Evolutionary conservation across 345 rosid genomes (phyloP), one percentile per base, ranked within the genome.

Genomic region (Pelargonium nanum): DNA sequence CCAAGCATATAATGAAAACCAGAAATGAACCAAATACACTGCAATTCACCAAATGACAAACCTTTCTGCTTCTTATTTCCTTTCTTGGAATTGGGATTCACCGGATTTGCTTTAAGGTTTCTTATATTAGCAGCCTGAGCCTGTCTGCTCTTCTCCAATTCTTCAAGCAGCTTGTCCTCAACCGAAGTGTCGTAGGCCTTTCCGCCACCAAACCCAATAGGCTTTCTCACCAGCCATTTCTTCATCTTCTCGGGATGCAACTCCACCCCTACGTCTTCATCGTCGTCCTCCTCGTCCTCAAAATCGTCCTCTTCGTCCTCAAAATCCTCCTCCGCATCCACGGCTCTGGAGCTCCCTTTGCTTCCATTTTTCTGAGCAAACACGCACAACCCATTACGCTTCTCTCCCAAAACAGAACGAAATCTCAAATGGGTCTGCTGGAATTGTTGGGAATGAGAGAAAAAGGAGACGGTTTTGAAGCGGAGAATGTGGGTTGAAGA

Each of bases 151-250:
- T 79, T 84, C 75, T 66, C 72, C 21, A 89, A 77, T 80, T 92
- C 91, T 52, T 86, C 83, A 25, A 89, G 78, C 82, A 92, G 76
- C 75, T 82, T 81, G 34, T 83, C 96, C 77, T 92, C 96, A 67
- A 82, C 13, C 15, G 71, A 70, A 59, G 96, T 87, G 56, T 85
- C 88, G 32, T 86, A 92, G 23, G 68, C 82, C 57, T 83, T 88
- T 53, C 83, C 84, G n/a, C 65, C 82, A 1, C 98, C 96, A 32
- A 88, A 91, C 26, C 95, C 96, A 24, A 73, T 68, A 0, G 96
- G 96, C 79, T 74, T 83, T 30, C 51, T 81, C 78, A 81, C 87
- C 50, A 82, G 71, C 95, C 95, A 86, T 76, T 70, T 60, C 68
- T 68, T 67, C 96, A 88, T 86, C 69, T 82, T 66, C 53, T 61